A percentile compares a stretch with the other conserved stretches of the same genome.
Evolutionary conservation across 73 alveolate species (phyloP).

Genomic region (Paramecium octaurelia): DNA sequence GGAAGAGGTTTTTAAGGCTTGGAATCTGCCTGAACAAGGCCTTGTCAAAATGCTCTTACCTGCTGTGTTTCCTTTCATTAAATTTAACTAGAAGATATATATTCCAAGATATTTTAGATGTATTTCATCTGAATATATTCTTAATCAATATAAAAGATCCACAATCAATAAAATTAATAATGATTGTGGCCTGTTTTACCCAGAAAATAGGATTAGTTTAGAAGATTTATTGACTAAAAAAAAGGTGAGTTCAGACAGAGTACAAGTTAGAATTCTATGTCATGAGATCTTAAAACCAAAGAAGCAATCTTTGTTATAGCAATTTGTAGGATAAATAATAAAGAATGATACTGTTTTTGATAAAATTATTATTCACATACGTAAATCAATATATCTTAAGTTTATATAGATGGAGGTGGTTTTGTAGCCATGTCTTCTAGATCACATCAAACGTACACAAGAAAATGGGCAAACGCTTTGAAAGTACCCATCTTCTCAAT

Average conservation of each 20-base stretch:
- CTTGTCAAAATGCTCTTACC: neutral
- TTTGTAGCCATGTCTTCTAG: constrained; percentile 93
- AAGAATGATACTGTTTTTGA: constrained; percentile 9
- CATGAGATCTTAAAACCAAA: neutral
- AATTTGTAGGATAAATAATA: neutral
- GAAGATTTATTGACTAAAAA: neutral
- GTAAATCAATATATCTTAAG: neutral
- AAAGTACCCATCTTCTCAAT: constrained; percentile 86
- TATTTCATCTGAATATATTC: neutral
- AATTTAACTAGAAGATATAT: constrained; percentile 33
- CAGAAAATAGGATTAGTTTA: neutral
- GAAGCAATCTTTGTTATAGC: neutral
- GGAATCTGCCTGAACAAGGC: constrained; percentile 43
- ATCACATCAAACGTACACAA: constrained; percentile 85
- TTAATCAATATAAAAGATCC: neutral
- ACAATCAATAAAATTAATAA: constrained; percentile 41
- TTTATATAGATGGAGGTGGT: constrained; percentile 90
- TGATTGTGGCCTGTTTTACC: neutral
- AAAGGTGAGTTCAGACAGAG: neutral
- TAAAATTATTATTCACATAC: constrained; percentile 85
- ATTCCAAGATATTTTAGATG: constrained; percentile 1
- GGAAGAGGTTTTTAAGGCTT: constrained; percentile 12
- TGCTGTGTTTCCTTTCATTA: constrained; percentile 7
- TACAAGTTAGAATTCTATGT: constrained; percentile 24
- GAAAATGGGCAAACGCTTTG: constrained; percentile 86